Conservation (phyloP, 208 protist genomes). For the Strigomonas galati region DNA sequence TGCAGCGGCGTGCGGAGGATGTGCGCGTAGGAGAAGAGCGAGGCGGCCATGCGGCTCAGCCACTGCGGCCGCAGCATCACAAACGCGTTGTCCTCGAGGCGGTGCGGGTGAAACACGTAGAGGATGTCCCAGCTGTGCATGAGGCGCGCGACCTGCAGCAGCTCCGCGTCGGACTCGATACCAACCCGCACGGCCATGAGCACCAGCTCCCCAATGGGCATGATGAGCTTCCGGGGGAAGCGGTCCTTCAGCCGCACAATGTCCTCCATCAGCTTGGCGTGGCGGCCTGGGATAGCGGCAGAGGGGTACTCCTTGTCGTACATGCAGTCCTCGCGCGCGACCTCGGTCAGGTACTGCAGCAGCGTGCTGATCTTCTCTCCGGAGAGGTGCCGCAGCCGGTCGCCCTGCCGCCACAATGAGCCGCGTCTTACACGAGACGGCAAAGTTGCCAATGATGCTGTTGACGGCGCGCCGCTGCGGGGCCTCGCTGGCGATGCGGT, state of each 20-base stretch:
- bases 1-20: constrained; percentile 79
- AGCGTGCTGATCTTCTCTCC: constrained; percentile 65
- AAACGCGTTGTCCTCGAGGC: constrained; percentile 63
- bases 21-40: constrained; percentile 86
- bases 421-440: constrained; percentile 84
- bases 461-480: not conserved
- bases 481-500: constrained; percentile 28
- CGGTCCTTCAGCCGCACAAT: constrained; percentile 52
- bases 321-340: constrained; percentile 66
- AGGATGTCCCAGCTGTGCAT: constrained; percentile 88
- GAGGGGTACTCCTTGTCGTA: constrained; percentile 63
- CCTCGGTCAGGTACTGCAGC: constrained; percentile 55
- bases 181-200: constrained; percentile 63
- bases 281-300: constrained; percentile 68
- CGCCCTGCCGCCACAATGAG: constrained; percentile 66
- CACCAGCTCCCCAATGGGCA: constrained; percentile 70
- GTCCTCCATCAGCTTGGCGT: constrained; percentile 57
- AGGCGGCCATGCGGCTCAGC: constrained; percentile 73
- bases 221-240: constrained; percentile 66
- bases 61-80: constrained; percentile 77
- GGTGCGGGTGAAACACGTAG: constrained; percentile 67
- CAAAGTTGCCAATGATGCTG: constrained; percentile 67
- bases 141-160: constrained; percentile 70
- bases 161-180: constrained; percentile 67
- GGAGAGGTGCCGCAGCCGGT: constrained; percentile 42